These are phyloP conservation scores for Tetramitus jugosus DNA, from an alignment of 208 protist genomes.

Conservation along the genomic window DNA sequence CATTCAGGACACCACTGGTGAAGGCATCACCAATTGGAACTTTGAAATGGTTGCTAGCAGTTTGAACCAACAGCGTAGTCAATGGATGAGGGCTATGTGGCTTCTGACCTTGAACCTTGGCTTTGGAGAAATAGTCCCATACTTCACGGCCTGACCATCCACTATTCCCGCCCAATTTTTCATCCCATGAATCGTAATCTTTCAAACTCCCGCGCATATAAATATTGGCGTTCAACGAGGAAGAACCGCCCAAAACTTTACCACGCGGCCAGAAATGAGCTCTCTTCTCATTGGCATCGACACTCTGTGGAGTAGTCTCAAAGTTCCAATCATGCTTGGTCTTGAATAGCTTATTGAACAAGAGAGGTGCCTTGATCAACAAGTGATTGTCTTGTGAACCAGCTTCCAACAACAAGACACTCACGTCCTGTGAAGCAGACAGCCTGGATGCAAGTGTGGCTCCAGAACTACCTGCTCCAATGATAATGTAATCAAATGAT, in stretches of 20 bases:
- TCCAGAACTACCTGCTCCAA: too few species aligned
- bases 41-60: too few species aligned
- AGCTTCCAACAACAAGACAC: constrained; percentile 36
- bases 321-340: constrained; percentile 17
- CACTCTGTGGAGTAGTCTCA: background rate
- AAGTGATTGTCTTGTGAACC: constrained; percentile 10
- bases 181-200: constrained; percentile 13
- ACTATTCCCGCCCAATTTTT: background rate
- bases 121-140: too few species aligned
- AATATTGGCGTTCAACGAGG: constrained; percentile 28
- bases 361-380: background rate
- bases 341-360: background rate
- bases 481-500: too few species aligned
- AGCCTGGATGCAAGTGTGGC: too few species aligned
- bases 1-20: too few species aligned
- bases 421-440: too few species aligned
- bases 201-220: constrained; percentile 12
- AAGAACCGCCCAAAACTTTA: constrained; percentile 32
- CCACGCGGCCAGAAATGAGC: constrained; percentile 34
- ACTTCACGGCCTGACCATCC: too few species aligned
- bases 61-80: background rate
- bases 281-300: background rate
- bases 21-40: too few species aligned
- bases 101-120: too few species aligned
- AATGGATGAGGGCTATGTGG: background rate